Percentiles rank a stretch among this genome's conserved stretches.
These are phyloP conservation scores for Pelargonium fulgidum DNA, from an alignment of 441 rosid species.

Conservation along the genomic window DNA sequence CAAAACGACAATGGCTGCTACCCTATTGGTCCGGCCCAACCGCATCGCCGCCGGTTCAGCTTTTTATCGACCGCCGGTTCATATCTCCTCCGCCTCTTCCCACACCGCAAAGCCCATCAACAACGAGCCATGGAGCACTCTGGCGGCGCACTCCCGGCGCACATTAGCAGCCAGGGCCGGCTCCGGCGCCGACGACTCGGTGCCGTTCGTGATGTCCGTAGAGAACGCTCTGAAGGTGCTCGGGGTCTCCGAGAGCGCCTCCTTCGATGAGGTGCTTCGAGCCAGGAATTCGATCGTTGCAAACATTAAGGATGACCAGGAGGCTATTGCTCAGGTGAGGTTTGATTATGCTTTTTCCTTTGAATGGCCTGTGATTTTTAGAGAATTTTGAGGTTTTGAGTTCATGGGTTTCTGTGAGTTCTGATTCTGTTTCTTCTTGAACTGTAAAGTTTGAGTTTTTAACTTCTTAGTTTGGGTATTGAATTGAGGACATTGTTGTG, in stretches of 20 bases:
- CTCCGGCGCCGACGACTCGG: too few relatives aligned
- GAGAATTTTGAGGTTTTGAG: neutral
- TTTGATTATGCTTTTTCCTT: neutral
- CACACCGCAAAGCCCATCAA: too few relatives aligned
- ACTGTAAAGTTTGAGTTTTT: neutral
- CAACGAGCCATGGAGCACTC: too few relatives aligned
- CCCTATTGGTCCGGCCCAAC: slow-evolving; percentile 68
- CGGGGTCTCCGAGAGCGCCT: neutral
- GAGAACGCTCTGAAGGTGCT: neutral
- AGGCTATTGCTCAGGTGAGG: slow-evolving; percentile 70
- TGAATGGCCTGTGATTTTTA: neutral
- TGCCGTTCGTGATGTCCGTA: too few relatives aligned
- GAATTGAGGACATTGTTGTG: neutral
- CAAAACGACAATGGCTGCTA: slow-evolving; percentile 52
- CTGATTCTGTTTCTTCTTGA: neutral
- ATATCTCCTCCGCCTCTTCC: slow-evolving; percentile 9
- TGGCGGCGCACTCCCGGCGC: too few relatives aligned
- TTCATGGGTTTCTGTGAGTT: neutral
- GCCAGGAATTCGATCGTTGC: neutral
- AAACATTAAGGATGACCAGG: slow-evolving; percentile 41
- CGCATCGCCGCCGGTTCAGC: slow-evolving; percentile 39
- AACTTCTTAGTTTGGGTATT: neutral
- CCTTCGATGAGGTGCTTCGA: neutral
- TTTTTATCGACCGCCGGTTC: slow-evolving; percentile 28
- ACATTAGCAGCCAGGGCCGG: too few relatives aligned